Evolutionary conservation across 176 grass and related monocot species (phyloP).

Genomic region (Rhynchospora pubera): DNA sequence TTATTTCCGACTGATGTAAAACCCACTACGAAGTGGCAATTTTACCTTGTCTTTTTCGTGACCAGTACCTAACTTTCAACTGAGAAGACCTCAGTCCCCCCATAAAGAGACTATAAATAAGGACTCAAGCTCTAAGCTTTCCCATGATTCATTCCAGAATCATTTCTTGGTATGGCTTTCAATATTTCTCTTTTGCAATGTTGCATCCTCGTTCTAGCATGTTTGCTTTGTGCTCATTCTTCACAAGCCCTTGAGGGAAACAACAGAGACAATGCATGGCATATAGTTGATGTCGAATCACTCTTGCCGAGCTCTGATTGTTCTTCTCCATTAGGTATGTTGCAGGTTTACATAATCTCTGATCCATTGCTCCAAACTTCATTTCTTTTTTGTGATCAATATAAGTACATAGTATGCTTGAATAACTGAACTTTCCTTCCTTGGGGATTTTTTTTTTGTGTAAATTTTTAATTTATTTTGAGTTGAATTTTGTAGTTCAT

Average conservation of each 20-base stretch:
- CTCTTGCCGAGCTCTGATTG: constrained; percentile 37
- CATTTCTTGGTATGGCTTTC: constrained; percentile 32
- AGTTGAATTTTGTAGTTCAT: neutral
- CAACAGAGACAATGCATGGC: constrained; percentile 1
- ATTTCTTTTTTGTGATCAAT: neutral
- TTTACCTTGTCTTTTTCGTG: neutral
- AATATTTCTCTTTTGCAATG: neutral
- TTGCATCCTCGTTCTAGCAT: neutral
- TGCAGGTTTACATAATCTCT: neutral
- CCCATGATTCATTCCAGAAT: neutral
- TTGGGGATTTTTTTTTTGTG: neutral
- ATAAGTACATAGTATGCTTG: neutral
- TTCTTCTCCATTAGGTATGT: constrained; percentile 30
- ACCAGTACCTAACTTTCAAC: neutral
- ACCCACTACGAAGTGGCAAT: neutral
- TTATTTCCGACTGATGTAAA: neutral
- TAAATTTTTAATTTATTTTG: neutral
- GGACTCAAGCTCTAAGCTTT: neutral
- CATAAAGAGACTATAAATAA: constrained; percentile 2
- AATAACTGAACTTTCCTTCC: too few relatives aligned
- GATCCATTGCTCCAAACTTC: neutral
- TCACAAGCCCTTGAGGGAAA: neutral
- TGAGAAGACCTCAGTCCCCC: neutral
- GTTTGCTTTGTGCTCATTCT: neutral
- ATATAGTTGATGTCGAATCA: constrained; percentile 32